Evolutionary conservation across 768 basidiomycete genomes (phyloP).

Genomic region (Hygrophoropsis aurantiaca): DNA sequence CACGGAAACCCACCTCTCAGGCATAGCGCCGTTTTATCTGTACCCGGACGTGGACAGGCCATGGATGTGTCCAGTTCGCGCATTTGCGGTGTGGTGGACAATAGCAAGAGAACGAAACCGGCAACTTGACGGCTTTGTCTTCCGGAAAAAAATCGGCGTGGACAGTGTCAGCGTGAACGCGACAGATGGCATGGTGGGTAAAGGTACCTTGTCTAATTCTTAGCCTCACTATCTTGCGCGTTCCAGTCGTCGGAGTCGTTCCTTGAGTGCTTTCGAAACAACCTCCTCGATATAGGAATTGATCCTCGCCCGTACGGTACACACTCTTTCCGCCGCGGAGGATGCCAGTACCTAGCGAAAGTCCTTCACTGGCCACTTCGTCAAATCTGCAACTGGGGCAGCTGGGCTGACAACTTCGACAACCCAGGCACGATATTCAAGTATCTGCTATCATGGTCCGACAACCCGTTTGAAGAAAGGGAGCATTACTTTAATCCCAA

Average conservation of each 20-base stretch:
- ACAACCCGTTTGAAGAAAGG: slow-evolving; percentile 29
- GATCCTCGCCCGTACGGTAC: slow-evolving; percentile 40
- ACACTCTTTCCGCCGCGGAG: too few species aligned
- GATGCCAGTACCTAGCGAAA: slow-evolving; percentile 37
- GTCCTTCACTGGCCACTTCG: slow-evolving; percentile 33
- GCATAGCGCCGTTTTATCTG: slow-evolving; percentile 31
- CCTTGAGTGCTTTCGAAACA: slow-evolving; percentile 38
- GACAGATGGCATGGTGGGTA: background rate
- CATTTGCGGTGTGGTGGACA: slow-evolving; percentile 28
- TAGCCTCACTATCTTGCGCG: too few species aligned
- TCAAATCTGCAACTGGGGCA: slow-evolving; percentile 46
- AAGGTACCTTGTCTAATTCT: background rate
- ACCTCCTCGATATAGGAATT: slow-evolving; percentile 38
- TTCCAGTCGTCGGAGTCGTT: too few species aligned
- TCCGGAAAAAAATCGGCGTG: background rate
- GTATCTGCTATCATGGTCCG: slow-evolving; percentile 42
- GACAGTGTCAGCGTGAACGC: background rate
- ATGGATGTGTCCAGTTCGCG: slow-evolving; percentile 35
- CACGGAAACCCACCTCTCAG: too few species aligned
- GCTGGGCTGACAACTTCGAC: slow-evolving; percentile 40
- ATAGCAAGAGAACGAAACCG: background rate
- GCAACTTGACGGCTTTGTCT: background rate
- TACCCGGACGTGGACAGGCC: slow-evolving; percentile 20
- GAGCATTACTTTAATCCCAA: slow-evolving; percentile 39
- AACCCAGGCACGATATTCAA: slow-evolving; percentile 40